A percentile compares a stretch with the other conserved stretches of the same genome.
phyloP scores from a whole-genome alignment of 148 eudicot genomes.

The Rhododendron molle region DNA sequence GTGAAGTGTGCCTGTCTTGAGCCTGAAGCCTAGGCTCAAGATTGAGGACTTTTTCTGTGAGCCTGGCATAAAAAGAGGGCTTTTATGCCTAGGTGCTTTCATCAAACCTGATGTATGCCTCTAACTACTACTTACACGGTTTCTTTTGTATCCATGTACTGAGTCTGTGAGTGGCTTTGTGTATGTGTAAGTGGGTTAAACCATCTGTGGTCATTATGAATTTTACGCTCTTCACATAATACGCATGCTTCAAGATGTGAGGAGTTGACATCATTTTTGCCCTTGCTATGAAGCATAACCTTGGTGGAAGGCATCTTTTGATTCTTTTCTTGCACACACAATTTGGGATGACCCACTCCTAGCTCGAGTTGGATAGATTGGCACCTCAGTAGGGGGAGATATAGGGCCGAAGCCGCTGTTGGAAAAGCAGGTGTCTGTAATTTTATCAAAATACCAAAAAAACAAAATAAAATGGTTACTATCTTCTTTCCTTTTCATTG shows the following conservation, averaged over 20 bases:
- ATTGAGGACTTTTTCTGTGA: not conserved
- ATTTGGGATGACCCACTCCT: not conserved
- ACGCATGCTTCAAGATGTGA: not conserved
- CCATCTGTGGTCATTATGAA: not conserved
- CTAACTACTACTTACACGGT: not conserved
- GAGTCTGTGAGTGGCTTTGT: not conserved
- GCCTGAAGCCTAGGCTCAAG: not conserved
- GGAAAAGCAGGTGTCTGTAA: not conserved
- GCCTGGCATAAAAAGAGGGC: not conserved
- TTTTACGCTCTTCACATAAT: too few relatives aligned
- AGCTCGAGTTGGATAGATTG: not conserved
- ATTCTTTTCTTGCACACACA: not conserved
- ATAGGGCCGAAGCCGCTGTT: not conserved
- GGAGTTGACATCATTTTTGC: not conserved
- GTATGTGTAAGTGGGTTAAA: not conserved
- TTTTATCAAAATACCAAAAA: not conserved
- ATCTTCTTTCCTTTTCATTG: not conserved
- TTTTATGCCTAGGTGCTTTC: not conserved
- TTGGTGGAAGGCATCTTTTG: not conserved
- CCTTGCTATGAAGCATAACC: not conserved
- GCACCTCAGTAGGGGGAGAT: not conserved
- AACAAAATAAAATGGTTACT: not conserved
- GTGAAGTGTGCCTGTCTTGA: not conserved
- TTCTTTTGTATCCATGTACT: not conserved
- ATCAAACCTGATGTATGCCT: not conserved